phyloP scores from a whole-genome alignment of 345 rosid genomes.

The Pugionium dolabratum region DNA sequence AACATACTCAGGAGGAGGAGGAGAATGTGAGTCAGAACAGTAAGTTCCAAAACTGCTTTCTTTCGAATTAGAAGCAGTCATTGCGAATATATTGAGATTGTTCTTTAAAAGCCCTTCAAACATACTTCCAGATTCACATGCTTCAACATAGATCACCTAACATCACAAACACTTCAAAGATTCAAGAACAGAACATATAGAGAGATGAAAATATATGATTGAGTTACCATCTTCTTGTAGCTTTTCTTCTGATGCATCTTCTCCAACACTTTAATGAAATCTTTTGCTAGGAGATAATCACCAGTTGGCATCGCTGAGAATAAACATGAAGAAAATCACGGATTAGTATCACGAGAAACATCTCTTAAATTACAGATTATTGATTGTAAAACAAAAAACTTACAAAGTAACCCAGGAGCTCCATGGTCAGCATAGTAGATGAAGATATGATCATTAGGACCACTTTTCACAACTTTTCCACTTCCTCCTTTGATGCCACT shows the following conservation, averaged over 20 bases:
- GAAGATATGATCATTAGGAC: conserved; percentile 57
- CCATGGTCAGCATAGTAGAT: conserved; percentile 73
- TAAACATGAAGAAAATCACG: background rate
- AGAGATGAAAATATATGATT: background rate
- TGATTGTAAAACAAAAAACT: background rate
- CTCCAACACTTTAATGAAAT: conserved; percentile 51
- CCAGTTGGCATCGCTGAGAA: conserved; percentile 52
- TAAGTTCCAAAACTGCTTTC: conserved; percentile 61
- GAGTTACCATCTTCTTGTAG: conserved; percentile 54
- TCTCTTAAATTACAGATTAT: background rate
- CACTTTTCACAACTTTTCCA: conserved; percentile 62
- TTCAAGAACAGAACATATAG: conserved; percentile 1
- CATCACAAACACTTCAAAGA: conserved; percentile 14
- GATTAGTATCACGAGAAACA: conserved; percentile 10
- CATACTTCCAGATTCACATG: conserved; percentile 73
- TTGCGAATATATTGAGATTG: conserved; percentile 47
- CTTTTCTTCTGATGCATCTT: conserved; percentile 44
- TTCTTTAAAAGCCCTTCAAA: conserved; percentile 56
- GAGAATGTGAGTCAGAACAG: conserved; percentile 40
- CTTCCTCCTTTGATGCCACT: conserved; percentile 61
- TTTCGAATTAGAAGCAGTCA: conserved; percentile 58
- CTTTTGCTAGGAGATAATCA: conserved; percentile 35
- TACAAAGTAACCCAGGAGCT: conserved; percentile 48
- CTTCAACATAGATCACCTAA: conserved; percentile 65
- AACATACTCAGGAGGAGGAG: conserved; percentile 32